Conservation (phyloP, 805 yeast species). For the Candida tammaniensis region DNA sequence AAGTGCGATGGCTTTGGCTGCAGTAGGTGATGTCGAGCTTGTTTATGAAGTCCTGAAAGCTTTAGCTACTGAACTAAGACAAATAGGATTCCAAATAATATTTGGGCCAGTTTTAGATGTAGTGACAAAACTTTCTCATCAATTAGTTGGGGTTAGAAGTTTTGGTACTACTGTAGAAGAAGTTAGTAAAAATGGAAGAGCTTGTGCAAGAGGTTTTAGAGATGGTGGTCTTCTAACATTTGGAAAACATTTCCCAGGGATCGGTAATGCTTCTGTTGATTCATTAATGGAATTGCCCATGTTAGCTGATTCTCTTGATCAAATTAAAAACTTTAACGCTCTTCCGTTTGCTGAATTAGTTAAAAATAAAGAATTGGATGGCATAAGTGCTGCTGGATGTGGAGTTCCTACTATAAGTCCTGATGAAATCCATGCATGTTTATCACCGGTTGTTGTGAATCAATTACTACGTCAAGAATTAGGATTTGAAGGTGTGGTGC, state of each 20-base stretch:
- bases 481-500: conserved; percentile 53
- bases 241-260: conserved; percentile 68
- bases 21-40: conserved; percentile 47
- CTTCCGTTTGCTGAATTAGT: conserved; percentile 51
- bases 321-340: conserved; percentile 47
- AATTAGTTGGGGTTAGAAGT: conserved; percentile 57
- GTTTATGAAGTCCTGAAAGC: conserved; percentile 54
- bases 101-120: conserved; percentile 66
- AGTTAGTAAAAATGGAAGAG: conserved; percentile 52
- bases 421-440: conserved; percentile 61
- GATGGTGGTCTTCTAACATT: conserved; percentile 54
- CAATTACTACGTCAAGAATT: conserved; percentile 50
- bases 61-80: conserved; percentile 48
- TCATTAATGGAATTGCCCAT: conserved; percentile 56
- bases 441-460: conserved; percentile 51
- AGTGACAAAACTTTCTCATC: conserved; percentile 52
- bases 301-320: conserved; percentile 54
- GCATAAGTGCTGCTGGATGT: conserved; percentile 60
- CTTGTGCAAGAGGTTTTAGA: conserved; percentile 50
- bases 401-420: conserved; percentile 61
- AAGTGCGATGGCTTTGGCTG: conserved; percentile 63
- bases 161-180: conserved; percentile 61
- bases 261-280: conserved; percentile 60
- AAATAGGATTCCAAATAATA: conserved; percentile 54
- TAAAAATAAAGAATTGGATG: conserved; percentile 46